Evolutionary conservation across 2,329 filamentous ascomycete genomes (phyloP), one percentile per base, ranked within the genome.

Genomic region (Colletotrichum sp.): DNA sequence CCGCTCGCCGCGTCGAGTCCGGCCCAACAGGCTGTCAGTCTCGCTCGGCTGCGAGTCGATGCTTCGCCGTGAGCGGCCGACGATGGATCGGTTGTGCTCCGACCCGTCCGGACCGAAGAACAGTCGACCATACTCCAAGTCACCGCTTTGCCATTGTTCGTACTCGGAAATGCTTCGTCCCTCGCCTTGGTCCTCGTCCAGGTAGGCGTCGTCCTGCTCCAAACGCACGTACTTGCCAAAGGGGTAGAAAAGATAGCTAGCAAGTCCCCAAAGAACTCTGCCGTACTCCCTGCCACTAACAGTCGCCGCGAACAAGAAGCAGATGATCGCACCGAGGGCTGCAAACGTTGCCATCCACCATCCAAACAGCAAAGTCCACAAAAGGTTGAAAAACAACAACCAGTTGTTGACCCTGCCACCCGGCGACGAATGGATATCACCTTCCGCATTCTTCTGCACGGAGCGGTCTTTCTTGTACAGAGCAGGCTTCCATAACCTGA

Each of bases 141-240:
- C 97, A 67, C 97, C 97, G 82, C 93, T 98, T 86, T 99, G 97
- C 97, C 97, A 99, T 85, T 98, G 96, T 84, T 99, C 97, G 83
- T 99, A 99, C 86, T 99, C 97, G 81, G 95, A 98, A 82, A 99
- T 98, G 86, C 96, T 99, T 82, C 97, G 93, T 24, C 97, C 97
- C 85, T 99, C 97, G 55, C 96, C 96, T 81, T 97, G 93, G 81
- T 99, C 97, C 86, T 99, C 97, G 76, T 98, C 95, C 64, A 95
- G 89, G 82, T 99, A 99, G 59, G 95, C 94, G 82, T 99, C 97
- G 80, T 99, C 97, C 83, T 96, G 95, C 82, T 98, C 94, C 48
- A 99, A 90, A 63, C 96, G 94, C 77, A 99, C 95, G 84, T 98
- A 98, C 81, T 98, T 98, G 79, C 97, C 97, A 83, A 99, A 99